Evolutionary conservation across 805 yeast genomes (phyloP), one percentile per base, ranked within the genome.

Genomic region (Kazachstania martiniae): DNA sequence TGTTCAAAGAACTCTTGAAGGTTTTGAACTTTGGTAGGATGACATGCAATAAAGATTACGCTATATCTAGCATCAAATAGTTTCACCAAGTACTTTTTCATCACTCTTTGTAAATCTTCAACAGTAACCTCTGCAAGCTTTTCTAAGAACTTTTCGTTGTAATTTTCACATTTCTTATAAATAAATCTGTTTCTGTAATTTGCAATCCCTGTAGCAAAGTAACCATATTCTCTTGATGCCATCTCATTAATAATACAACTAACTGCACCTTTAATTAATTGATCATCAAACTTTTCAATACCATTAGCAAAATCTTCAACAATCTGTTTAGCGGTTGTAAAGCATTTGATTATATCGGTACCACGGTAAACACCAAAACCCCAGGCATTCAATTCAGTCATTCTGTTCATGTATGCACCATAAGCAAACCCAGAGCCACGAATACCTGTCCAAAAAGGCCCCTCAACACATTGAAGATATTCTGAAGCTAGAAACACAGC

Each of bases 391-490:
- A 71, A 59, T 43, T 85, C 95, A 9, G 71, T 49, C 39, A 69
- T 67, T 29, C 72, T 65, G 27, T 65, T 50, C 43, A 84, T 64
- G 34, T 62, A 65, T 1, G 89, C 91, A 24, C 95, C 96, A 54
- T 91, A 91, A 0, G 96, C 96, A 27, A 83, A 62, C 3, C 98
- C 98, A 1, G 86, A 70, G 25, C 98, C 98, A 58, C 98, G 72
- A 21, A 91, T 82, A 35, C 93, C 95, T 47, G 84, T 72, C 96
- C 97, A 89, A 41, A 89, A 78, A 22, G 97, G 98, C 3, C 98
- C 98, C 55, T 91, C 98, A 13, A 84, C 85, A 23, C 85, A 80
- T 42, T 78, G 81, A 35, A 91, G 62, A 46, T 76, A 80, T 34
- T 81, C 86, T 5, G 79, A 68, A 5, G 86, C 83, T 18, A 87